A percentile compares a stretch with the other conserved stretches of the same genome.
Evolutionary conservation across 148 eudicot species (phyloP).

Genomic region (Salicornia ramosissima): DNA sequence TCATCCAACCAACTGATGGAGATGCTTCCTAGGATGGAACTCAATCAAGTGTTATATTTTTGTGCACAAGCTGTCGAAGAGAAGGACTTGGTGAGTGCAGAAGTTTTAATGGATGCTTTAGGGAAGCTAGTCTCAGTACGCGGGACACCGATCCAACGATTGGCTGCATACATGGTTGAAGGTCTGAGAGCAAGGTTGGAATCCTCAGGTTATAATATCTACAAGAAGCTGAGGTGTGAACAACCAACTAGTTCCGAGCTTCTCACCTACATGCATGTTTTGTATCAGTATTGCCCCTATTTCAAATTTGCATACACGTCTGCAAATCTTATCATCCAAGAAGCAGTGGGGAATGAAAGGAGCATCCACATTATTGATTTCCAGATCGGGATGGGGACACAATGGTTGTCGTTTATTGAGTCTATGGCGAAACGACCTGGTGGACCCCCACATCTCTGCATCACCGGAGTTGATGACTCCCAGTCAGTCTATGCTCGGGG

Average conservation of each 20-base stretch:
- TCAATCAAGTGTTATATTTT: slow-evolving; percentile 49
- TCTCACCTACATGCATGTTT: slow-evolving; percentile 70
- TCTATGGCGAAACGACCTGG: slow-evolving; percentile 51
- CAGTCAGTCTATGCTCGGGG: slow-evolving; percentile 74
- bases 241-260: slow-evolving; percentile 69
- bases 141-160: slow-evolving; percentile 69
- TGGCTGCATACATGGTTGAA: slow-evolving; percentile 87
- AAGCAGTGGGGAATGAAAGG: slow-evolving; percentile 56
- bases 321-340: slow-evolving; percentile 53
- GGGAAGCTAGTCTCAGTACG: slow-evolving; percentile 64
- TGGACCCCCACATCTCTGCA: slow-evolving; percentile 68
- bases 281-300: slow-evolving; percentile 64
- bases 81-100: slow-evolving; percentile 34
- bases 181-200: slow-evolving; percentile 68
- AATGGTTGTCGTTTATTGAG: slow-evolving; percentile 61
- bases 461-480: slow-evolving; percentile 86
- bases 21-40: slow-evolving; percentile 41
- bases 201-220: slow-evolving; percentile 63
- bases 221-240: slow-evolving; percentile 71
- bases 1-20: slow-evolving; percentile 36
- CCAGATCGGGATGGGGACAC: slow-evolving; percentile 80
- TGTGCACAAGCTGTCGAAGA: slow-evolving; percentile 65
- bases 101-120: slow-evolving; percentile 44
- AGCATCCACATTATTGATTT: slow-evolving; percentile 85
- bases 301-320: slow-evolving; percentile 70